Conservation (phyloP, 139 green algal species). For the Coelastrella sp. region DNA sequence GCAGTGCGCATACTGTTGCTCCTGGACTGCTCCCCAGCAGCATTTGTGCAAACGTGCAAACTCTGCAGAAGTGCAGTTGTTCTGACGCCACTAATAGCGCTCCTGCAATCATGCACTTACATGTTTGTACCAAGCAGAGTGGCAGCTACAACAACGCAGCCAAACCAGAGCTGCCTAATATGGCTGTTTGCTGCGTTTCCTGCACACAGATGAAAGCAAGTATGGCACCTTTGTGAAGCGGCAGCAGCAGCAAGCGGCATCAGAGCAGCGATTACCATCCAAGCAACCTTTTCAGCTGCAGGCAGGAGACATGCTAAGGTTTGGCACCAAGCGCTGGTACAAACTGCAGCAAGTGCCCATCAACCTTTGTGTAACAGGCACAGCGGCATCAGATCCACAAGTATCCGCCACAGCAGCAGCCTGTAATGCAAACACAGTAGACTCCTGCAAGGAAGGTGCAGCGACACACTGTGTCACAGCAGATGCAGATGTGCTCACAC, state of each 20-base stretch:
- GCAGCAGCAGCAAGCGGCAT: background rate
- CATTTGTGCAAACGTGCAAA: background rate
- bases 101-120: background rate
- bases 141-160: background rate
- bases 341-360: background rate
- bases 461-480: background rate
- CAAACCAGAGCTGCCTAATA: background rate
- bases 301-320: background rate
- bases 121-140: background rate
- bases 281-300: slow-evolving; percentile 11
- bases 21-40: background rate
- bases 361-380: background rate
- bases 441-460: background rate
- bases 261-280: slow-evolving; percentile 1
- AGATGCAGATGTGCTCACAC: slow-evolving; percentile 3
- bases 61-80: background rate
- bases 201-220: slow-evolving; percentile 19
- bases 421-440: background rate
- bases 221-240: slow-evolving; percentile 6
- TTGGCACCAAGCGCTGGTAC: slow-evolving; percentile 29
- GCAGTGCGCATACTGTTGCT: background rate
- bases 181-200: background rate
- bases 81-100: background rate
- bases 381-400: slow-evolving; percentile 12
- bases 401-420: slow-evolving; percentile 1